Base-by-base conservation (phyloP, 257 asterid species). In the Solanum rostratum region DNA sequence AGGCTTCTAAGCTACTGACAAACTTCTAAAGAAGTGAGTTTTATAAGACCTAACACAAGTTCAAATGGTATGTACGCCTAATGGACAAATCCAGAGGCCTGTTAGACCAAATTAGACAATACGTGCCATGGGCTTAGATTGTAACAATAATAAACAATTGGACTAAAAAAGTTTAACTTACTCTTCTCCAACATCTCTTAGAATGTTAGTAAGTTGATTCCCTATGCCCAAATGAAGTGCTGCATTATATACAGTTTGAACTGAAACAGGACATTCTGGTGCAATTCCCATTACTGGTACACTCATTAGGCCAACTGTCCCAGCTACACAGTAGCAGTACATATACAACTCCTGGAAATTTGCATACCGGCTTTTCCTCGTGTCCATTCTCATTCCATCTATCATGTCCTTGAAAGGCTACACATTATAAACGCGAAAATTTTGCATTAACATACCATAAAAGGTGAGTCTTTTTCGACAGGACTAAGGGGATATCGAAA, bases 151-250 rank as follows among this genome's bases (percentile, higher is more conserved):
- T 16, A 65, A 62, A 54, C 37, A 82, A 20, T 33, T 74, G 39
- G 30, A 2, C 29, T 10, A 0, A 45, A 11, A 13, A 18, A 16
- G 10, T 63, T 62, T 18, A 54, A 87, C 93, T 90, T 88, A 94
- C 98, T 94, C 96, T 88, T 94, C 97, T 81, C 98, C 97, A 69
- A 94, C 98, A 86, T 94, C 98, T 90, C 98, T 88, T 19, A 94
- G 90, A 59, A 93, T 94, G 88, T 94, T 94, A 3, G 96, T 90
- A 4, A 94, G 92, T 80, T 94, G 98, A 89, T 94, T 94, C 45
- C 96, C 97, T 6, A 94, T 93, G 39, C 98, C 97, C 60, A 94
- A 86, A 69, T 68, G 85, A 55, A 94, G 88, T 39, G 97, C 97
- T 20, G 92, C 91, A 71, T 87, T 88, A n/a, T 95, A 95, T 29